These are phyloP conservation scores for Areca catechu DNA, from an alignment of 176 grass and related monocot species.

Conservation along the genomic window DNA sequence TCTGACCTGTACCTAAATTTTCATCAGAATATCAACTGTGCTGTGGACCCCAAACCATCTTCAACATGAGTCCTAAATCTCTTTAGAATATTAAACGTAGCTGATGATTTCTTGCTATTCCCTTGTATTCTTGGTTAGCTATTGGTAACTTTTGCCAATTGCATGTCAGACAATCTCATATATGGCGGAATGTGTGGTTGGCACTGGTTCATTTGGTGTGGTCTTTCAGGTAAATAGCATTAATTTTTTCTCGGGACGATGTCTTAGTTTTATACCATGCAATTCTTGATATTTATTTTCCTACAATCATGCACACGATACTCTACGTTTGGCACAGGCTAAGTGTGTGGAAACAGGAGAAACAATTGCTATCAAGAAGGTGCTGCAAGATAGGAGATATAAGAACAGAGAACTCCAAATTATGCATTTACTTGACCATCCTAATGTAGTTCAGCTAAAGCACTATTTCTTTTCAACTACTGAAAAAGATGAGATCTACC, in stretches of 20 bases:
- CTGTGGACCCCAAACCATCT: too few species aligned
- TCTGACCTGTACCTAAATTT: too few species aligned
- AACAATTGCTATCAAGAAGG: constrained; percentile 15
- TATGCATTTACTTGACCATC: constrained; percentile 19
- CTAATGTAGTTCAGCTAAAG: constrained; percentile 19
- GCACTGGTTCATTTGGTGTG: constrained; percentile 23
- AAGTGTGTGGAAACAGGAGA: constrained; percentile 19
- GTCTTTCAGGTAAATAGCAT: constrained; percentile 14
- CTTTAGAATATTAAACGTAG: too few species aligned
- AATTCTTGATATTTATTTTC: too few species aligned
- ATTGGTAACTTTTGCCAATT: neutral
- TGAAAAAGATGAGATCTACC: constrained; percentile 16
- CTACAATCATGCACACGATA: neutral
- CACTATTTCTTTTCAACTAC: constrained; percentile 18
- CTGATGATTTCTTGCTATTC: neutral
- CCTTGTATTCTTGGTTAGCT: neutral
- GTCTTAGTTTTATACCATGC: too few species aligned
- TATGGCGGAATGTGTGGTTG: constrained; percentile 16
- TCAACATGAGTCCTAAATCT: too few species aligned
- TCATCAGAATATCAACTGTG: too few species aligned
- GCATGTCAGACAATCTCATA: neutral
- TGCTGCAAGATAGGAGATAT: constrained; percentile 18
- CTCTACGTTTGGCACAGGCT: neutral
- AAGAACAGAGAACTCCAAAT: constrained; percentile 19
- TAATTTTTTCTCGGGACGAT: too few species aligned